Conservation (phyloP, 208 protist species). For the Crithidia expoeki region DNA sequence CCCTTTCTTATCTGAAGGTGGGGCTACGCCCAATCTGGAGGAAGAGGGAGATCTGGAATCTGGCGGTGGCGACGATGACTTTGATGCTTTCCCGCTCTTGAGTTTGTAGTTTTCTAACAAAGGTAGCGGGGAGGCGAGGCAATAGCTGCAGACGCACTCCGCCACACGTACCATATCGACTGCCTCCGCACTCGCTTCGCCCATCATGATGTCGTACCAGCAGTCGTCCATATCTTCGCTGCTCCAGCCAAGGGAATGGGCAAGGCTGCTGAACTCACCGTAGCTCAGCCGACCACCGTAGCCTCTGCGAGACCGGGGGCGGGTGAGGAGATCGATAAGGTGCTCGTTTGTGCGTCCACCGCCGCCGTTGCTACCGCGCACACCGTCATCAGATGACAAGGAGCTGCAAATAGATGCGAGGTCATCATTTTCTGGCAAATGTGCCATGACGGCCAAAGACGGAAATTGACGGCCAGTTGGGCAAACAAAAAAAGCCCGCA, state of each 20-base stretch:
- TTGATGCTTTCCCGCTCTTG: neutral
- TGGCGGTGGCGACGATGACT: neutral
- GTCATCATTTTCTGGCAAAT: neutral
- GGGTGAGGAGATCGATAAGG: conserved; percentile 42
- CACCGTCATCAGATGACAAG: conserved; percentile 7
- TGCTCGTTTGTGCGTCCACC: conserved; percentile 4
- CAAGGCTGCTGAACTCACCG: conserved; percentile 45
- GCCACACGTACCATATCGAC: conserved; percentile 50
- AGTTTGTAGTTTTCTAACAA: conserved; percentile 14
- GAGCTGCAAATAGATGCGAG: conserved; percentile 17
- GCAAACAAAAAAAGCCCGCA: neutral
- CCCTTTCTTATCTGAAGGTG: neutral
- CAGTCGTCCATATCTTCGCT: conserved; percentile 77
- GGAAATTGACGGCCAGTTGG: neutral
- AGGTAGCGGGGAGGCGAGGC: conserved; percentile 21
- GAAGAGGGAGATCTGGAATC: neutral
- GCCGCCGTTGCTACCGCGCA: neutral
- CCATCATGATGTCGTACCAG: conserved; percentile 81
- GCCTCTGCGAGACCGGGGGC: conserved; percentile 42
- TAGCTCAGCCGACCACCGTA: conserved; percentile 66
- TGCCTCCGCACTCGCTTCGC: conserved; percentile 42
- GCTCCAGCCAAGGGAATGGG: conserved; percentile 50
- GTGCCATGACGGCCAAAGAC: neutral
- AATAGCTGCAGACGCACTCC: conserved; percentile 58
- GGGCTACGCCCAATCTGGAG: neutral